Evolutionary conservation across 202 grass and related monocot genomes (phyloP), one percentile per base, ranked within the genome.

Genomic region (Panicum hallii): DNA sequence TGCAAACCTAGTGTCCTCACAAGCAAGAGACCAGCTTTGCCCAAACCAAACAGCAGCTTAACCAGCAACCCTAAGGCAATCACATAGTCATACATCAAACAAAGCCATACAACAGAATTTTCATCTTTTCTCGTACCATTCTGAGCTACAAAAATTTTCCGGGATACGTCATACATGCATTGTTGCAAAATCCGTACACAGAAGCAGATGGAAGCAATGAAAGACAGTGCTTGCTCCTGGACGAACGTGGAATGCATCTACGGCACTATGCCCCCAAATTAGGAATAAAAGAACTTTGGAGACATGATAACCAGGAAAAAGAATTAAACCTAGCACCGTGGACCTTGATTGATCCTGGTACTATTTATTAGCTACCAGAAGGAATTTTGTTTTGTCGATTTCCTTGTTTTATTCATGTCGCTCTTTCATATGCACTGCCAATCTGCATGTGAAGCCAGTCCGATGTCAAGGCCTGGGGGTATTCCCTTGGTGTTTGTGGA

Each of bases 401-500:
- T 70, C 36, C 55, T n/a, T 48, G 58, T 70, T 77, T 73, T 82
- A 79, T 88, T 94, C 85, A 97, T 90, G 91, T 92, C 49, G 92
- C 94, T 75, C 92, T 90, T 89, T 97, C 94, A 67, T 94, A 94
- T 20, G 94, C 78, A 72, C 52, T 87, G 36, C 94, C 90, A 22
- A 94, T 74, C 85, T 97, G 94, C 92, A 94, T 97, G 67, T 97
- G 92, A 92, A 97, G 94, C 94, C 94, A 97, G 67, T 92, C 94
- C 43, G 88, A 47, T 11, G 90, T 64, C 17, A 86, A 79, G 55
- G 52, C 83, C 69, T 97, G 90, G 40, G 73, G 36, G 50, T 92
- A 93, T 82, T 93, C 94, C 77, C 87, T 91, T 88, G 86, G 84
- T 80, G 88, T 54, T 74, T 93, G 94, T n/a, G 87, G 79, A 67